Evolutionary conservation across 2,329 filamentous ascomycete genomes (phyloP).

Genomic region (Pseudogymnoascus sp.): DNA sequence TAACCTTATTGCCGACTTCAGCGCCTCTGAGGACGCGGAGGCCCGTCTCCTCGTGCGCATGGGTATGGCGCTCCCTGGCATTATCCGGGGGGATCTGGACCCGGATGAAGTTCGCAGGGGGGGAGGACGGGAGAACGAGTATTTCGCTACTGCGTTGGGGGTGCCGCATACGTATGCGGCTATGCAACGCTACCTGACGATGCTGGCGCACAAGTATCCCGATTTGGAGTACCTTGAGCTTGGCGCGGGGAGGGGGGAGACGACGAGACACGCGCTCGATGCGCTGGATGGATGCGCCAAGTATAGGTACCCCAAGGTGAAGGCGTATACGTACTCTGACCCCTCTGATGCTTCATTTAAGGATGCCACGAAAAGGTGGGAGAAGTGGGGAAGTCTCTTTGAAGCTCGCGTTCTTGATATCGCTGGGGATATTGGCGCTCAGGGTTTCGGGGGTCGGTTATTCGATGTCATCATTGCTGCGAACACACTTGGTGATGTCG

Average conservation of each 20-base stretch:
- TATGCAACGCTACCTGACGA: neutral
- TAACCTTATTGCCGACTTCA: neutral
- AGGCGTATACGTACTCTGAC: neutral
- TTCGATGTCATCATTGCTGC: slow-evolving; percentile 22
- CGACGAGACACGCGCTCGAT: slow-evolving; percentile 11
- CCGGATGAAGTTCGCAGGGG: neutral
- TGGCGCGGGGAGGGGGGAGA: slow-evolving; percentile 18
- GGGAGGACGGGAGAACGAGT: neutral
- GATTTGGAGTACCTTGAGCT: slow-evolving; percentile 22
- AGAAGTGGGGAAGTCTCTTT: neutral
- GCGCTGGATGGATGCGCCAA: neutral
- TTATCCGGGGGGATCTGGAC: neutral
- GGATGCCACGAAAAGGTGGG: neutral
- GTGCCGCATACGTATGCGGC: neutral
- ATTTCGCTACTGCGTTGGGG: neutral
- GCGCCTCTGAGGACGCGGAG: neutral
- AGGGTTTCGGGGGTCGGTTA: slow-evolving; percentile 17
- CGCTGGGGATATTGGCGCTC: slow-evolving; percentile 14
- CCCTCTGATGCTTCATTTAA: neutral
- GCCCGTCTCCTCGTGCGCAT: neutral
- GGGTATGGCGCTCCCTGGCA: neutral
- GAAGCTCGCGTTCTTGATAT: slow-evolving; percentile 10
- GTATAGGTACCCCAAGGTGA: neutral
- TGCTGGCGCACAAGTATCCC: slow-evolving; percentile 16
- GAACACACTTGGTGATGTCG: neutral